Conservation (phyloP, 139 green algal species). For the Chlamydomonas schloesseri region DNA sequence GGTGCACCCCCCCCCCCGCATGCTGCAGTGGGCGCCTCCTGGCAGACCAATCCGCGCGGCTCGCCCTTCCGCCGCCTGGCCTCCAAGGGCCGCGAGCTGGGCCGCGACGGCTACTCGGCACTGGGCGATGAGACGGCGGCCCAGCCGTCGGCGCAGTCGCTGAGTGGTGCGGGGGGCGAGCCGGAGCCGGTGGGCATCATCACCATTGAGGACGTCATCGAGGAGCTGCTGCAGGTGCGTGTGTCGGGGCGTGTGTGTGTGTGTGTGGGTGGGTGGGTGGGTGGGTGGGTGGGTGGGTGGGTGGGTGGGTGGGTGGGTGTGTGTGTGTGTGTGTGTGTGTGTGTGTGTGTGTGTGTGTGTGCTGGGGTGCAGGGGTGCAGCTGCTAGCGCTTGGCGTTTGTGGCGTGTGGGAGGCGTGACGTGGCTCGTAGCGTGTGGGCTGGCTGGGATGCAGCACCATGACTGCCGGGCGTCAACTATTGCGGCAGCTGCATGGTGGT, state of each 20-base stretch:
- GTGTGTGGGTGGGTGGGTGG: background rate
- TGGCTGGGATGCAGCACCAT: too few relatives aligned
- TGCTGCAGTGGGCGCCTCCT: constrained; percentile 23
- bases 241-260: background rate
- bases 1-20: too few relatives aligned
- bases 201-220: constrained; percentile 80
- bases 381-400: too few relatives aligned
- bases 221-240: constrained; percentile 62
- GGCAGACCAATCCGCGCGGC: constrained; percentile 19
- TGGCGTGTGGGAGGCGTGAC: too few relatives aligned
- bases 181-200: constrained; percentile 70
- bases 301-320: background rate
- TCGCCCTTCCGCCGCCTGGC: background rate
- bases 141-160: background rate
- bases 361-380: too few relatives aligned
- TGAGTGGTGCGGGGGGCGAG: background rate
- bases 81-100: background rate
- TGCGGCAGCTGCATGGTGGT: too few relatives aligned
- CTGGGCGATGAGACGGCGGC: background rate
- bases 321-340: too few relatives aligned
- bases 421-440: too few relatives aligned
- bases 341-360: too few relatives aligned
- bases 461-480: too few relatives aligned
- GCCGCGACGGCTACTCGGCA: constrained; percentile 2
- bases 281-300: background rate